phyloP scores from a whole-genome alignment of 2,329 filamentous ascomycete genomes.

The Phialocephala subalpina region DNA sequence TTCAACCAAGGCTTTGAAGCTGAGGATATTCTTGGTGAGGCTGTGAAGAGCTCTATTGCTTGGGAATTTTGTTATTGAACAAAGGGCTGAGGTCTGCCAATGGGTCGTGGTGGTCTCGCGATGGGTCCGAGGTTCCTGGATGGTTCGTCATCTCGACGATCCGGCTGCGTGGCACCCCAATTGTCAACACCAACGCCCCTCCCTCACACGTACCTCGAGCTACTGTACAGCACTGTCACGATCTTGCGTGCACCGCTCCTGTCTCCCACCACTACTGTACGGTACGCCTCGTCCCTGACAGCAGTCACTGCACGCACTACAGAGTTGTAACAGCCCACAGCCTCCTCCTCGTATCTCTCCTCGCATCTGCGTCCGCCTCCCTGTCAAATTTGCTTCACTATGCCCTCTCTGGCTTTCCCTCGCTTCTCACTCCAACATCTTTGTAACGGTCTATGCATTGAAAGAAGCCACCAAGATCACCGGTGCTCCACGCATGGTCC shows the following conservation, averaged over 20 bases:
- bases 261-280: slow-evolving; percentile 14
- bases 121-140: not conserved
- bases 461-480: slow-evolving; percentile 23
- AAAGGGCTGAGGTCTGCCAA: not conserved
- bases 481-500: slow-evolving; percentile 4
- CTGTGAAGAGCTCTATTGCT: slow-evolving; percentile 3
- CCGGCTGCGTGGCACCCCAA: slow-evolving; percentile 16
- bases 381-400: slow-evolving; percentile 9
- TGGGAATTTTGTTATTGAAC: not conserved
- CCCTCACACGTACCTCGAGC: slow-evolving; percentile 1
- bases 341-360: slow-evolving; percentile 1
- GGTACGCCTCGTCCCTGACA: not conserved
- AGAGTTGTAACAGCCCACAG: not conserved
- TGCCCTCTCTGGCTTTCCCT: slow-evolving; percentile 21
- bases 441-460: slow-evolving; percentile 34
- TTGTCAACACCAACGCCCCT: not conserved
- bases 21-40: slow-evolving; percentile 6
- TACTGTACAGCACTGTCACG: not conserved
- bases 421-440: slow-evolving; percentile 25
- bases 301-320: not conserved
- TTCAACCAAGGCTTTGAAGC: not conserved
- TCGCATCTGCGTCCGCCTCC: not conserved
- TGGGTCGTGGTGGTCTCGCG: slow-evolving; percentile 3
- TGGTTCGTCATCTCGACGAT: slow-evolving; percentile 15
- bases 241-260: not conserved